These are phyloP conservation scores for Asterionellopsis glacialis DNA, from an alignment of 108 stramenopile genomes.

Conservation along the genomic window DNA sequence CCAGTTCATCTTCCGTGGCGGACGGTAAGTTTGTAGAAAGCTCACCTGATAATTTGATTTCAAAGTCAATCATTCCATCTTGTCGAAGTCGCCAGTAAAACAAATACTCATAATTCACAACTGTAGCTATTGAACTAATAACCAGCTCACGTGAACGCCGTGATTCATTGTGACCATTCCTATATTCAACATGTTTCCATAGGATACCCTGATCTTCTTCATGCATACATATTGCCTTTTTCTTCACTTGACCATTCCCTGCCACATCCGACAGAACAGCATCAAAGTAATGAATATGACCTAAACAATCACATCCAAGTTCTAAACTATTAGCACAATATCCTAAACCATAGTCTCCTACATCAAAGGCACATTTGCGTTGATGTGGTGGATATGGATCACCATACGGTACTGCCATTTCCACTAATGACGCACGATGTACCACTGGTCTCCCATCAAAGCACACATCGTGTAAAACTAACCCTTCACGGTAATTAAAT, in stretches of 20 bases:
- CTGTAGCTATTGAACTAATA: slow-evolving; percentile 58
- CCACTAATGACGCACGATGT: slow-evolving; percentile 51
- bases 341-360: slow-evolving; percentile 50
- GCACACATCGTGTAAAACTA: slow-evolving; percentile 51
- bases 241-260: slow-evolving; percentile 25
- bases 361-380: slow-evolving; percentile 60
- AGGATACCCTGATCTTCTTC: slow-evolving; percentile 68
- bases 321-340: slow-evolving; percentile 52
- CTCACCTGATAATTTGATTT: slow-evolving; percentile 52
- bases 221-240: slow-evolving; percentile 76
- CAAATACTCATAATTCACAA: slow-evolving; percentile 74
- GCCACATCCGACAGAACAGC: slow-evolving; percentile 36
- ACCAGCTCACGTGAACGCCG: slow-evolving; percentile 56
- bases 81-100: slow-evolving; percentile 57
- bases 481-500: slow-evolving; percentile 67
- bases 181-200: slow-evolving; percentile 79
- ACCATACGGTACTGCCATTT: slow-evolving; percentile 78
- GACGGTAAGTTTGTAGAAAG: slow-evolving; percentile 62
- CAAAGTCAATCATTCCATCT: slow-evolving; percentile 50
- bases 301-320: slow-evolving; percentile 74
- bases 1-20: slow-evolving; percentile 27
- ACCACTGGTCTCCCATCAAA: slow-evolving; percentile 51
- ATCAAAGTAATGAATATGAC: slow-evolving; percentile 77
- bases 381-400: slow-evolving; percentile 49
- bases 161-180: slow-evolving; percentile 69